phyloP scores from a whole-genome alignment of 2,329 filamentous ascomycete genomes.

The Ascomycota sp. region DNA sequence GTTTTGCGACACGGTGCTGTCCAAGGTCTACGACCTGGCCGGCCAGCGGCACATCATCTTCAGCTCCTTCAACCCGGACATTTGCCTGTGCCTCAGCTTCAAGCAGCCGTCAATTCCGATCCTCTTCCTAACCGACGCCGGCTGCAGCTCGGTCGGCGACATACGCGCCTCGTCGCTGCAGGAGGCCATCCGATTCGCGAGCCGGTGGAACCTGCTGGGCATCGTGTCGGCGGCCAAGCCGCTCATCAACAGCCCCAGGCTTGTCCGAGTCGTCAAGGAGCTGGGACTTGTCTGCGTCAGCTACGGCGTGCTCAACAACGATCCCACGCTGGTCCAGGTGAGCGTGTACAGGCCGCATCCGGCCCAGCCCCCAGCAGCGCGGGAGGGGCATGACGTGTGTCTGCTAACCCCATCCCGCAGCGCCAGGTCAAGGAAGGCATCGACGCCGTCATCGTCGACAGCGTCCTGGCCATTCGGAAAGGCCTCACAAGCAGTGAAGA shows the following conservation, averaged over 20 bases:
- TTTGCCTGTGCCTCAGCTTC: slow-evolving; percentile 82
- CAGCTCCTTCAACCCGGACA: slow-evolving; percentile 92
- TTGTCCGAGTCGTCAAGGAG: slow-evolving; percentile 88
- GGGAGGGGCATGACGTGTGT: too few species aligned
- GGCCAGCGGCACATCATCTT: slow-evolving; percentile 84
- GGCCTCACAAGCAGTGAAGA: slow-evolving; percentile 40
- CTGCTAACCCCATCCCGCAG: too few species aligned
- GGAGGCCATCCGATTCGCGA: slow-evolving; percentile 87
- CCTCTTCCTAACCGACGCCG: slow-evolving; percentile 81
- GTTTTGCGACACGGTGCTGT: slow-evolving; percentile 84
- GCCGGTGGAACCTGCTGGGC: slow-evolving; percentile 82
- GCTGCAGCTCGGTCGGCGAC: slow-evolving; percentile 62
- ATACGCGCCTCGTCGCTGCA: slow-evolving; percentile 80
- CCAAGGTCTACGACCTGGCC: slow-evolving; percentile 73
- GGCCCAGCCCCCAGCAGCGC: too few species aligned
- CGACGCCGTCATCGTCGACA: slow-evolving; percentile 94
- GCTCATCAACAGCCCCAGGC: slow-evolving; percentile 67
- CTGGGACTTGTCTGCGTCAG: slow-evolving; percentile 85
- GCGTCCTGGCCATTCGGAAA: slow-evolving; percentile 78
- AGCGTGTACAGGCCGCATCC: too few species aligned
- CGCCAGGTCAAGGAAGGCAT: slow-evolving; percentile 88
- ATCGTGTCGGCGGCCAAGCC: slow-evolving; percentile 80
- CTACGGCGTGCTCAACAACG: slow-evolving; percentile 82
- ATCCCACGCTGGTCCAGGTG: slow-evolving; percentile 69
- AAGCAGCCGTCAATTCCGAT: slow-evolving; percentile 96